A percentile compares a stretch with the other conserved stretches of the same genome.
Conservation (phyloP, 2,329 filamentous ascomycete species). For the Talaromyces sp. region DNA sequence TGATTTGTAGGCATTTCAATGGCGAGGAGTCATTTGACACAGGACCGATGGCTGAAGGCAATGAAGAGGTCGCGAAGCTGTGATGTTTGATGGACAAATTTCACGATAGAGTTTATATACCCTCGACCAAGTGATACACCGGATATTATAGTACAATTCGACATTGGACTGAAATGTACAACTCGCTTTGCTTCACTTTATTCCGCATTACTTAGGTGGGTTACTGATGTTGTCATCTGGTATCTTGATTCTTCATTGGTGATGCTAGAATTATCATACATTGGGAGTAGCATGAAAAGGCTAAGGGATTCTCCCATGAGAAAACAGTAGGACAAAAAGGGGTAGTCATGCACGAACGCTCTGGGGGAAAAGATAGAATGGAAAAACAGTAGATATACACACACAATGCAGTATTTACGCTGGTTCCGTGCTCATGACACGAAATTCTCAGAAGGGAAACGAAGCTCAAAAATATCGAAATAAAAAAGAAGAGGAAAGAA, state of each 20-base stretch:
- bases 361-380: background rate
- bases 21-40: conserved; percentile 43
- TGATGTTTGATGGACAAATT: background rate
- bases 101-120: background rate
- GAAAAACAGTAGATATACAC: background rate
- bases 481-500: background rate
- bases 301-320: background rate
- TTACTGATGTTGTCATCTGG: background rate
- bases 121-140: background rate
- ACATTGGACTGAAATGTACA: background rate
- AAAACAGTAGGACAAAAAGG: background rate
- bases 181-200: background rate
- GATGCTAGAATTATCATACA: background rate
- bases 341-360: background rate
- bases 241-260: background rate
- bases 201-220: background rate
- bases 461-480: background rate
- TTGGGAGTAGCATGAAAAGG: background rate
- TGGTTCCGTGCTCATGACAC: background rate
- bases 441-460: background rate
- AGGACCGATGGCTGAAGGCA: conserved; percentile 21
- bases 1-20: conserved; percentile 36
- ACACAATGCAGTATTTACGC: background rate
- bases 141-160: too few species aligned
- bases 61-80: conserved; percentile 2